Percentiles rank a stretch among this genome's conserved stretches.
Evolutionary conservation across 2,329 filamentous ascomycete species (phyloP).

Genomic region (Fusarium vanettenii): DNA sequence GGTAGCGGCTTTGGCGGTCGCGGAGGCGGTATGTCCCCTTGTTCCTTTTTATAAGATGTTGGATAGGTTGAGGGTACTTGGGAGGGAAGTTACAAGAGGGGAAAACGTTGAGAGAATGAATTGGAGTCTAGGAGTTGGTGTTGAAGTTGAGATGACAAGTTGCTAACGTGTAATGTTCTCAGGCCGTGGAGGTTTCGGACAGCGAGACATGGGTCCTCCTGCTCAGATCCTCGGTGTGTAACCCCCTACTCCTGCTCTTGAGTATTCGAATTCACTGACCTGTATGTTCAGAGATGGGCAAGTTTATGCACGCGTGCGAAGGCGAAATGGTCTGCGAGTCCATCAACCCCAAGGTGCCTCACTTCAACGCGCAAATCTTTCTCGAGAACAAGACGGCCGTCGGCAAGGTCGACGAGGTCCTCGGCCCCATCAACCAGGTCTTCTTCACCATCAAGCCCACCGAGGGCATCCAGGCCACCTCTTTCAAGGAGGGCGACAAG

Average conservation of each 20-base stretch:
- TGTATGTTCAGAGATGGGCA: constrained; percentile 78
- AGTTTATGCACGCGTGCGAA: constrained; percentile 93
- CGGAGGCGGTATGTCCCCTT: constrained; percentile 49
- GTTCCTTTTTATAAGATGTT: not conserved
- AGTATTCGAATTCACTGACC: too few species aligned
- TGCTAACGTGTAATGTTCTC: constrained; percentile 28
- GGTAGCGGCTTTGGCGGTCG: constrained; percentile 50
- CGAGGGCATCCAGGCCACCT: constrained; percentile 93
- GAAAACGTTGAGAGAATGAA: not conserved
- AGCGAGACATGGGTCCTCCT: constrained; percentile 54
- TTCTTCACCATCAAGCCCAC: constrained; percentile 98
- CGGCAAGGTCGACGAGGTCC: constrained; percentile 97
- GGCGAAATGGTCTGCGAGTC: constrained; percentile 98
- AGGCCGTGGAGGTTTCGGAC: constrained; percentile 54
- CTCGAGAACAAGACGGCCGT: constrained; percentile 98
- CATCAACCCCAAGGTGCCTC: constrained; percentile 94
- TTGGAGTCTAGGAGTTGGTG: not conserved
- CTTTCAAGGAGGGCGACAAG: constrained; percentile 96
- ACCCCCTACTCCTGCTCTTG: not conserved
- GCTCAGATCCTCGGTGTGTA: constrained; percentile 51
- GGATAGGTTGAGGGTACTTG: not conserved
- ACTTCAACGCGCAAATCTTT: constrained; percentile 99
- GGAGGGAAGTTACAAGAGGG: not conserved
- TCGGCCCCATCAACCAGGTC: constrained; percentile 97
- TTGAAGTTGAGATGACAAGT: not conserved